A percentile compares a stretch with the other conserved stretches of the same genome.
phyloP scores from a whole-genome alignment of 2,329 filamentous ascomycete species.

The Zarea fungicola region DNA sequence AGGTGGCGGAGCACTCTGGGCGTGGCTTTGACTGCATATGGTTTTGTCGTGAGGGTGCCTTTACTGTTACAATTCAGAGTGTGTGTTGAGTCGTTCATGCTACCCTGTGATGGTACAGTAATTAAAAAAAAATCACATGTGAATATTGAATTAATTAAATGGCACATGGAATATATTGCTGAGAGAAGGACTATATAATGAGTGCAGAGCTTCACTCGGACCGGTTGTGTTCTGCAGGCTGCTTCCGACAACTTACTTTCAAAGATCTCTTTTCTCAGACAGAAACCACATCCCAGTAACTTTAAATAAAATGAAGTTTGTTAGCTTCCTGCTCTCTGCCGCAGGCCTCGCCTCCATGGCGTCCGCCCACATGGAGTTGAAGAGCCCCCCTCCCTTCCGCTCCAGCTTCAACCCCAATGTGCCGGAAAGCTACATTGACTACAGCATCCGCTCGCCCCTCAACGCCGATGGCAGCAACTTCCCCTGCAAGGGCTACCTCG shows the following conservation, averaged over 20 bases:
- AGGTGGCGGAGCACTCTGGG: slow-evolving; percentile 5
- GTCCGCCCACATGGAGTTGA: slow-evolving; percentile 27
- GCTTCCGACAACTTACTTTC: too few species aligned
- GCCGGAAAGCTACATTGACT: slow-evolving; percentile 39
- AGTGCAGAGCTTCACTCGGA: too few species aligned
- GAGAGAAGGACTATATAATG: too few species aligned
- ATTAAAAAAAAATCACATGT: too few species aligned
- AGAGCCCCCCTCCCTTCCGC: slow-evolving; percentile 24
- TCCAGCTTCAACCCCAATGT: slow-evolving; percentile 24
- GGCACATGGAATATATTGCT: too few species aligned
- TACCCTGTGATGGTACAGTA: slow-evolving; percentile 1
- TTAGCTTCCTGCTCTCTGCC: not conserved
- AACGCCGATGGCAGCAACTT: slow-evolving; percentile 49
- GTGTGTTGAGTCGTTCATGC: slow-evolving; percentile 1
- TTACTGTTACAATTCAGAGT: not conserved
- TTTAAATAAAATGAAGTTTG: slow-evolving; percentile 9
- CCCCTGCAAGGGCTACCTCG: slow-evolving; percentile 51
- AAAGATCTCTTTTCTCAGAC: not conserved
- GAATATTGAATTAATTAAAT: too few species aligned
- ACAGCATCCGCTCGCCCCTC: slow-evolving; percentile 53
- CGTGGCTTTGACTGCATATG: not conserved
- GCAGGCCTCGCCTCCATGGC: slow-evolving; percentile 9
- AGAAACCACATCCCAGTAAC: not conserved
- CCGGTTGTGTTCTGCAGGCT: too few species aligned
- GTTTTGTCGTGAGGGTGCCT: not conserved